These are phyloP conservation scores for Cucurbita argyrosperma DNA, from an alignment of 306 rosid genomes.

Conservation along the genomic window DNA sequence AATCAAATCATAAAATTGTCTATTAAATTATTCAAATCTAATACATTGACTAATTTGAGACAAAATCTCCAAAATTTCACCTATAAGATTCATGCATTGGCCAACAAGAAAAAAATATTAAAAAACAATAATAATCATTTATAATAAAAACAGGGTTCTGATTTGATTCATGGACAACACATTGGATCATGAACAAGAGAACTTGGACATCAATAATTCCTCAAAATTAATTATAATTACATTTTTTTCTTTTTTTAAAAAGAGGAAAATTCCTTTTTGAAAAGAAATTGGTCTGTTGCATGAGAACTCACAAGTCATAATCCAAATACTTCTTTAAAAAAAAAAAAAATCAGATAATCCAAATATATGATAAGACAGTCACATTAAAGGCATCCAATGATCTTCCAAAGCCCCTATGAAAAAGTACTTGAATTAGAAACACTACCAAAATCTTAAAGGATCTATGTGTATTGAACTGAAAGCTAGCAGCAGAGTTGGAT, in stretches of 20 bases:
- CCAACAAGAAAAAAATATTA: neutral
- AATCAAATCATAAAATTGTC: no score
- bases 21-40: no score
- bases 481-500: neutral
- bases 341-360: no score
- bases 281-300: neutral
- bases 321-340: no score
- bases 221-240: neutral
- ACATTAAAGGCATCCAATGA: constrained; percentile 1
- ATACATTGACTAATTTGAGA: no score
- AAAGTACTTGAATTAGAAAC: no score
- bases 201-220: neutral
- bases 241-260: neutral
- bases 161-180: neutral
- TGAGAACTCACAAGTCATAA: no score
- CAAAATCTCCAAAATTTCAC: neutral
- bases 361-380: neutral
- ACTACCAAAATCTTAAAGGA: no score
- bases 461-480: neutral
- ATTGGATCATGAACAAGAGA: neutral
- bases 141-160: neutral
- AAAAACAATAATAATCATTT: no score
- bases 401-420: neutral
- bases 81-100: neutral
- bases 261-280: neutral